These are phyloP conservation scores for Hericium rajendrae DNA, from an alignment of 768 basidiomycete genomes.

Conservation along the genomic window DNA sequence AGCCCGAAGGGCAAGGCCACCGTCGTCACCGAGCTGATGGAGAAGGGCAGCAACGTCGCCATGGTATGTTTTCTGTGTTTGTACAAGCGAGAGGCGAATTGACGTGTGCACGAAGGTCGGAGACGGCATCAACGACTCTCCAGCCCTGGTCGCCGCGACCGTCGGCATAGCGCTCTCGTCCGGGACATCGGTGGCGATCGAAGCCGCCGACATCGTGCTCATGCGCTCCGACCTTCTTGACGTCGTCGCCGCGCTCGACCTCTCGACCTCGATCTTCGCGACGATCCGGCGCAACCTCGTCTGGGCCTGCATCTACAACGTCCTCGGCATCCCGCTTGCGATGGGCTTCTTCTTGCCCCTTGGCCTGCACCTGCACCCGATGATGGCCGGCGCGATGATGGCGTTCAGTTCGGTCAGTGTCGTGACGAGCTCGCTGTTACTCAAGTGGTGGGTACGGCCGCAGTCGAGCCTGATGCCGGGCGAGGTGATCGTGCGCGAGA, in stretches of 20 bases:
- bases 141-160: slow-evolving; percentile 90
- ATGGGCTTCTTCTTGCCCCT: slow-evolving; percentile 95
- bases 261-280: slow-evolving; percentile 79
- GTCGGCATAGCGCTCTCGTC: slow-evolving; percentile 95
- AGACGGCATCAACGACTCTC: slow-evolving; percentile 98
- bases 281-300: slow-evolving; percentile 89
- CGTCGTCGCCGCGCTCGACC: slow-evolving; percentile 91
- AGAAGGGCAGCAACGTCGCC: slow-evolving; percentile 69
- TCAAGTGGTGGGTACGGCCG: slow-evolving; percentile 80
- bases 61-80: slow-evolving; percentile 54
- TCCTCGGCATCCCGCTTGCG: slow-evolving; percentile 90
- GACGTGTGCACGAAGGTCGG: slow-evolving; percentile 55
- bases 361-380: slow-evolving; percentile 90
- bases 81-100: not conserved
- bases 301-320: slow-evolving; percentile 94
- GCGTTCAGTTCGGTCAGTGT: slow-evolving; percentile 96
- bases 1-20: slow-evolving; percentile 94
- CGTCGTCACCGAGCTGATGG: slow-evolving; percentile 72
- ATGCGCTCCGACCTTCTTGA: slow-evolving; percentile 96
- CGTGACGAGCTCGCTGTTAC: slow-evolving; percentile 77
- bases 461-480: slow-evolving; percentile 60
- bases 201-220: slow-evolving; percentile 96
- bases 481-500: slow-evolving; percentile 27
- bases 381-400: slow-evolving; percentile 99
- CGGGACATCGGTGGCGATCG: slow-evolving; percentile 94